Conservation (phyloP, 805 yeast genomes). For the Lachancea cidri region DNA sequence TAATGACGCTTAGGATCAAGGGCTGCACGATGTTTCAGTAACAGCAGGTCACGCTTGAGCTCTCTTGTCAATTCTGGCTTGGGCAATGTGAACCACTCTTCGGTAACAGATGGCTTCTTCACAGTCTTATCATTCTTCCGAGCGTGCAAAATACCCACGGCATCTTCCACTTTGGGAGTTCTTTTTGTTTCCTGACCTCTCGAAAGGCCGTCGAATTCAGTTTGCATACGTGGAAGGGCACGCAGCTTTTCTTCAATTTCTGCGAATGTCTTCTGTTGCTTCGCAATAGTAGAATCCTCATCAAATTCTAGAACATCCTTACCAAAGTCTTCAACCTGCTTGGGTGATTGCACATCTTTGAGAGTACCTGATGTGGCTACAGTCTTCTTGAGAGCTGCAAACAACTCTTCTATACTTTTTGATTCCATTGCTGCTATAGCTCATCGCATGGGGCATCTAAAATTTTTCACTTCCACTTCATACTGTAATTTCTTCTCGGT, state of each 20-base stretch:
- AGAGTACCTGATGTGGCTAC: background rate
- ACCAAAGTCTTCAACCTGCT: background rate
- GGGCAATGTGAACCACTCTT: slow-evolving; percentile 82
- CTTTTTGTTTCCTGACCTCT: slow-evolving; percentile 7
- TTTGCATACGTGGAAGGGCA: slow-evolving; percentile 28
- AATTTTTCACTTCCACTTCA: slow-evolving; percentile 6
- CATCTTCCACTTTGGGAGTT: slow-evolving; percentile 10
- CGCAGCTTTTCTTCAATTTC: slow-evolving; percentile 26
- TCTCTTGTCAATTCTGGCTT: slow-evolving; percentile 54
- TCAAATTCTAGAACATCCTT: slow-evolving; percentile 14
- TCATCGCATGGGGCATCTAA: slow-evolving; percentile 8
- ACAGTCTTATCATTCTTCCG: slow-evolving; percentile 9
- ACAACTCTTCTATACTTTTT: slow-evolving; percentile 16
- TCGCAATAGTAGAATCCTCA: slow-evolving; percentile 6
- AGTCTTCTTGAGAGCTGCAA: slow-evolving; percentile 15
- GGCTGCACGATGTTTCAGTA: slow-evolving; percentile 82
- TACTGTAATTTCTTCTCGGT: background rate
- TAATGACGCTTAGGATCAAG: slow-evolving; percentile 95
- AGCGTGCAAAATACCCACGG: slow-evolving; percentile 10
- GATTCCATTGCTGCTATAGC: slow-evolving; percentile 8
- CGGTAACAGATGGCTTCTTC: slow-evolving; percentile 15
- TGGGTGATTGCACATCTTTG: background rate
- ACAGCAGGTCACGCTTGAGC: slow-evolving; percentile 67
- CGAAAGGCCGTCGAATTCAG: slow-evolving; percentile 25
- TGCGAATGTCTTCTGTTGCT: slow-evolving; percentile 18